Base-by-base conservation (phyloP, 108 stramenopile genomes). In the Skeletonema tropicum region DNA sequence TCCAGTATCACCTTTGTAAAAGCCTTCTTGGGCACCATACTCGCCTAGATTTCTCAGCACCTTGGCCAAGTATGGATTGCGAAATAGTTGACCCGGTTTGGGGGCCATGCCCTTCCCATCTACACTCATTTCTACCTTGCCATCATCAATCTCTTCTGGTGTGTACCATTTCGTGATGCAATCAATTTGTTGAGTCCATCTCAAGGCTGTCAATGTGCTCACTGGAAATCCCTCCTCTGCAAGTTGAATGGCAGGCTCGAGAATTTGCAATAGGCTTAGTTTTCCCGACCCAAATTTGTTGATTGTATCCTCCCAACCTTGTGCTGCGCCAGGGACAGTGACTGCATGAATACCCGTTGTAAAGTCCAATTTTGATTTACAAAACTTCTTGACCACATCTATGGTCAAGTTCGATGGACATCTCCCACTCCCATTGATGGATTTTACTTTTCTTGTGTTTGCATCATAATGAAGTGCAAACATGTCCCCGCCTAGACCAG, bases 241-340 rank as follows among this genome's bases (percentile, higher is more conserved):
- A 52, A 99, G 88, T 62, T 80, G 25, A 0, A 92, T 90, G 0
- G 98, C 98, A 0, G 98, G 98, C 59, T 90, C 96, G 36, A 99
- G 68, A 13, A 98, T 64, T 39, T 97, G 66, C 10, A 88, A 66
- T 13, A 98, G 84, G 5, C 92, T 74, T 48, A 97, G 80, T 11
- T 80, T 84, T 17, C 96, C 96, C 6, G 90, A 89, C 9, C 90
- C 91, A 80, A 87, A 89, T 55, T 60, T 74, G 46, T 49, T 19
- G 46, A 80, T 64, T 21, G 87, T 79, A 83, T 97, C 97, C 63
- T 90, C 90, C 92, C 96, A 99, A 5, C 92, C 96, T n/a, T 80
- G 82, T 12, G 98, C 98, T 6, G 98, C 94, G 11, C 98, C 98
- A 12, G 98, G 98, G 14, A 99, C 97, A 32, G 98, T 98, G 5